phyloP scores from a whole-genome alignment of 495 filamentous ascomycete genomes.

The Penicillium daleae region DNA sequence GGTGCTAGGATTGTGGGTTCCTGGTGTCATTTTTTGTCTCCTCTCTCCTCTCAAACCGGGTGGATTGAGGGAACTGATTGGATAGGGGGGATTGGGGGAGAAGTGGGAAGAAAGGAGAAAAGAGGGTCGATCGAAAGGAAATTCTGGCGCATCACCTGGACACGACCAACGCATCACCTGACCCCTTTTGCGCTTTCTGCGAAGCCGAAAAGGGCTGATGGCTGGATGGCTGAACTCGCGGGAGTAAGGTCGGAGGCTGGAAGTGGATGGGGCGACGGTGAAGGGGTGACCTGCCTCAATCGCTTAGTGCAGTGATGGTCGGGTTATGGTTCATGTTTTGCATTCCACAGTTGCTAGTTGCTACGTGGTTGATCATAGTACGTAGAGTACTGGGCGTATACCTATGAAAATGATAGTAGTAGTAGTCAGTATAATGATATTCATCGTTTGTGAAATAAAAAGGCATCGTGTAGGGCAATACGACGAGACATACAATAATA shows the following conservation, averaged over 20 bases:
- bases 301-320: background rate
- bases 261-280: background rate
- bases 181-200: background rate
- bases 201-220: background rate
- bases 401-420: background rate
- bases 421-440: too few relatives aligned
- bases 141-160: conserved; percentile 11
- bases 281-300: conserved; percentile 7
- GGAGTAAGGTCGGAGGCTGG: too few relatives aligned
- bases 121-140: conserved; percentile 8
- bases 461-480: too few relatives aligned
- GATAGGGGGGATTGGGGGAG: background rate
- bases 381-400: too few relatives aligned
- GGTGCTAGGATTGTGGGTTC: conserved; percentile 25
- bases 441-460: too few relatives aligned
- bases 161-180: conserved; percentile 7
- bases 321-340: background rate
- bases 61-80: conserved; percentile 1
- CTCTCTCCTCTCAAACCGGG: background rate
- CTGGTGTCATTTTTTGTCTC: conserved; percentile 20
- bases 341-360: too few relatives aligned
- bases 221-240: background rate
- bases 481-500: too few relatives aligned
- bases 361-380: too few relatives aligned
- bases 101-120: too few relatives aligned